Evolutionary conservation across 2,329 filamentous ascomycete species (phyloP), one percentile per base, ranked within the genome.

Genomic region (Helicocarpus griseus): DNA sequence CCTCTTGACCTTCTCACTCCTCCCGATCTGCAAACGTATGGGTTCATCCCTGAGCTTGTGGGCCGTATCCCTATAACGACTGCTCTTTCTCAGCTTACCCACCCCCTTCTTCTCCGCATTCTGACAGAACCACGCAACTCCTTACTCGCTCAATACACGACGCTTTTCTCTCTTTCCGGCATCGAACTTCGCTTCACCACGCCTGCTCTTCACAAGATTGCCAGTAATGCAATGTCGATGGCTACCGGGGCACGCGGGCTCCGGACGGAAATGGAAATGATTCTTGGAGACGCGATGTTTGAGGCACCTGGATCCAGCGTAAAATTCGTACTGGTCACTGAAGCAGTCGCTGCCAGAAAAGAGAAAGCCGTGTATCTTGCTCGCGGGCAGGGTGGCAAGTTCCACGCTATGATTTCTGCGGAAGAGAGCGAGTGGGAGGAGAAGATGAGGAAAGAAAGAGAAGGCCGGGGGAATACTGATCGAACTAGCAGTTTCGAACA

Each of bases 1-100:
- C 71, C 76, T 11, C 74, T 93, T 1, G 86, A 91, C 58, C 78
- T 93, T 21, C 79, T 86, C 24, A 86, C 82, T 3, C 86, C 88
- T 1, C 75, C 80, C 9, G 86, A 95, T 61, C 73, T 95, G 1
- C 88, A 94, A 67, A 80, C 78, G 40, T 96, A 89, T 62, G 91
- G 90, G 13, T 88, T 96, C 64, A 96, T 96, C 50, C 90, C 90
- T 0, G 90, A 96, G 69, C 77, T 96, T n/a, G 86, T 97, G 49
- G 93, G 93, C n/a, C 86, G 93, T 17, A 82, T 98, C 45, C 91
- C 95, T 49, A 88, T 95, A 53, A 86, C 89, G 46, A 89, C 89
- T 54, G 87, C 93, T 0, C 79, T 98, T 0, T 85, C 87, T 13
- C 83, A 89, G 0, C 77, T 98, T 0, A 78, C 79, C 50, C 75